phyloP scores from a whole-genome alignment of 2,329 filamentous ascomycete genomes.

The Paecilomyces sp. region DNA sequence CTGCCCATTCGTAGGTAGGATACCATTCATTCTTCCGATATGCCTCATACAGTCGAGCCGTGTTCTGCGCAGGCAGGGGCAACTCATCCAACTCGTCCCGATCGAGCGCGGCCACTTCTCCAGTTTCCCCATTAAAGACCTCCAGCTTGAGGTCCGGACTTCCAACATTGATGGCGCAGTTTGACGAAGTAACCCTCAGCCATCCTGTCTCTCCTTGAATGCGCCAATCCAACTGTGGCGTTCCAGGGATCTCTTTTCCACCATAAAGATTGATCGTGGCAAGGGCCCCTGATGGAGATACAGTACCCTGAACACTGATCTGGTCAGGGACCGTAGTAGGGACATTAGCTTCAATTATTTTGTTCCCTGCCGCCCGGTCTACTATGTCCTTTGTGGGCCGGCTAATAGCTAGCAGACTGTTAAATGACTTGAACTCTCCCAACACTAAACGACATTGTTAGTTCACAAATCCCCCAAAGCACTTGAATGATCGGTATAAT shows the following conservation, averaged over 20 bases:
- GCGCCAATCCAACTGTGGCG: slow-evolving; percentile 15
- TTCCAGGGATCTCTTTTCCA: slow-evolving; percentile 27
- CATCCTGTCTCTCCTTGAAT: slow-evolving; percentile 31
- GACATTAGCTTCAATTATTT: not conserved
- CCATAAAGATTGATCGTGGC: slow-evolving; percentile 42
- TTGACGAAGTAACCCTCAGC: slow-evolving; percentile 30
- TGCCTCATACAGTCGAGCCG: slow-evolving; percentile 52
- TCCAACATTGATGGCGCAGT: slow-evolving; percentile 23
- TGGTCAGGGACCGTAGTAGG: not conserved
- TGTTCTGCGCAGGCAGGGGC: slow-evolving; percentile 39
- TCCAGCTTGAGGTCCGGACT: slow-evolving; percentile 40
- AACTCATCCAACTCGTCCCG: slow-evolving; percentile 44
- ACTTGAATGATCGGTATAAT: not conserved
- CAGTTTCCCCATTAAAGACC: slow-evolving; percentile 44
- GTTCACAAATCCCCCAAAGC: not conserved
- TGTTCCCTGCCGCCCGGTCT: not conserved
- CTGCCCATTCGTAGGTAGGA: slow-evolving; percentile 39
- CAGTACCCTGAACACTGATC: slow-evolving; percentile 1
- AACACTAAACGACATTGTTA: not conserved
- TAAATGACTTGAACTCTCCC: not conserved
- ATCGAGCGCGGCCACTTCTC: slow-evolving; percentile 36
- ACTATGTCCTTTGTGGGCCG: not conserved
- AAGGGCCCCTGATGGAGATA: slow-evolving; percentile 14
- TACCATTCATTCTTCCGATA: slow-evolving; percentile 38
- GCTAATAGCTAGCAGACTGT: not conserved